Evolutionary conservation across 441 rosid genomes (phyloP).

Genomic region (Melianthus villosus): DNA sequence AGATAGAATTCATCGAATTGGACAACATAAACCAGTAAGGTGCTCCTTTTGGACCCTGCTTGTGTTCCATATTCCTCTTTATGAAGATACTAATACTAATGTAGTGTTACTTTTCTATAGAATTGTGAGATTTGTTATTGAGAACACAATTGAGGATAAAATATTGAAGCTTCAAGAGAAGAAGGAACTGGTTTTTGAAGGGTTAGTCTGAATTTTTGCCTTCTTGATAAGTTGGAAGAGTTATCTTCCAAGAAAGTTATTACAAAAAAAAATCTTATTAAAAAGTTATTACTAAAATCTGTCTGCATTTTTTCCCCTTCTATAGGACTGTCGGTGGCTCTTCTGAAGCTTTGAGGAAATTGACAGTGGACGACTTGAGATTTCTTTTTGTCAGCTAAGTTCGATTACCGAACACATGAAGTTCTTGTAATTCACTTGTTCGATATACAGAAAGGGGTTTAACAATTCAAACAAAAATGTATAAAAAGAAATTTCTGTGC

Average conservation of each 20-base stretch:
- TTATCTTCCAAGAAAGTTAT: background rate
- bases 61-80: background rate
- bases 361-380: conserved; percentile 64
- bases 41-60: conserved; percentile 8
- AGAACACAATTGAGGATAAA: conserved; percentile 90
- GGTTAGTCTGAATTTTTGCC: conserved; percentile 26
- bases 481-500: too few species aligned
- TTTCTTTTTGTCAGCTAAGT: conserved; percentile 41
- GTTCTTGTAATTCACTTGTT: too few species aligned
- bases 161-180: conserved; percentile 78
- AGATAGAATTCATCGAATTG: conserved; percentile 90
- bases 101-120: conserved; percentile 16
- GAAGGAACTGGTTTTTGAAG: conserved; percentile 92
- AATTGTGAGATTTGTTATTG: conserved; percentile 72
- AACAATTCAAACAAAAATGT: too few species aligned
- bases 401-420: background rate
- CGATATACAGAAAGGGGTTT: too few species aligned
- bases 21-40: conserved; percentile 94
- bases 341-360: conserved; percentile 59
- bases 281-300: too few species aligned
- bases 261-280: too few species aligned
- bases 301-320: too few species aligned
- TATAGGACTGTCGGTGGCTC: conserved; percentile 83
- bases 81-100: conserved; percentile 1
- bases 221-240: background rate